Conservation (phyloP, 208 protist genomes). For the Leishmania turanica region DNA sequence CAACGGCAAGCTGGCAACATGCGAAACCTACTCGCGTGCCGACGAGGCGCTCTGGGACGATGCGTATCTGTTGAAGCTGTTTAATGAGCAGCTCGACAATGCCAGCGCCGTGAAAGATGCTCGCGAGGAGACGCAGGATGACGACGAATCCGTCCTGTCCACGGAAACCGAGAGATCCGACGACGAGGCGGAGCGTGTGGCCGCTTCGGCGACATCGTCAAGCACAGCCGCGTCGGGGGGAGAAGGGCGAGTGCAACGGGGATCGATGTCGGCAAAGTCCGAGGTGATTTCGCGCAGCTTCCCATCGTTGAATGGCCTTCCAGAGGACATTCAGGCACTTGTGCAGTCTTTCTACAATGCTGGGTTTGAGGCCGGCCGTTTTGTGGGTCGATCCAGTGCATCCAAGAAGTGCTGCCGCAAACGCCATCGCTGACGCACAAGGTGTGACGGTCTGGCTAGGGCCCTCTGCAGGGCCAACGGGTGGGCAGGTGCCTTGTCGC, state of each 20-base stretch:
- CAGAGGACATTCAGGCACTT: conserved; percentile 37
- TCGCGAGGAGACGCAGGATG: neutral
- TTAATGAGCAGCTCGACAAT: conserved; percentile 74
- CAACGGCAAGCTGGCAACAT: conserved; percentile 13
- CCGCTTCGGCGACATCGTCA: neutral
- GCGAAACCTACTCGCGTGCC: conserved; percentile 39
- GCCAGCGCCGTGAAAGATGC: conserved; percentile 10
- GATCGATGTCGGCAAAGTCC: neutral
- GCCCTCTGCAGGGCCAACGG: neutral
- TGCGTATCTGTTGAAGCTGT: conserved; percentile 72
- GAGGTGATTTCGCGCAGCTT: neutral
- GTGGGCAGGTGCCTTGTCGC: neutral
- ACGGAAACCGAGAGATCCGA: neutral
- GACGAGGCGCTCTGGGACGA: conserved; percentile 85
- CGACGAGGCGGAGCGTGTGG: neutral
- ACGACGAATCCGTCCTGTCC: neutral
- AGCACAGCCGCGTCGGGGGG: neutral
- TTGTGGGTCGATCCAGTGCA: conserved; percentile 22
- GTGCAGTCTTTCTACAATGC: conserved; percentile 59
- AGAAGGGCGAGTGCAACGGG: no score
- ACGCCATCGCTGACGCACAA: conserved; percentile 10
- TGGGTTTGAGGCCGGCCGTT: conserved; percentile 56
- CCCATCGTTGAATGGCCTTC: conserved; percentile 19
- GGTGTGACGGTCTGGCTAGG: neutral
- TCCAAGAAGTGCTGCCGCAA: conserved; percentile 3